Conservation (phyloP, 2,329 filamentous ascomycete species). For the Chaetomiaceae sp. region DNA sequence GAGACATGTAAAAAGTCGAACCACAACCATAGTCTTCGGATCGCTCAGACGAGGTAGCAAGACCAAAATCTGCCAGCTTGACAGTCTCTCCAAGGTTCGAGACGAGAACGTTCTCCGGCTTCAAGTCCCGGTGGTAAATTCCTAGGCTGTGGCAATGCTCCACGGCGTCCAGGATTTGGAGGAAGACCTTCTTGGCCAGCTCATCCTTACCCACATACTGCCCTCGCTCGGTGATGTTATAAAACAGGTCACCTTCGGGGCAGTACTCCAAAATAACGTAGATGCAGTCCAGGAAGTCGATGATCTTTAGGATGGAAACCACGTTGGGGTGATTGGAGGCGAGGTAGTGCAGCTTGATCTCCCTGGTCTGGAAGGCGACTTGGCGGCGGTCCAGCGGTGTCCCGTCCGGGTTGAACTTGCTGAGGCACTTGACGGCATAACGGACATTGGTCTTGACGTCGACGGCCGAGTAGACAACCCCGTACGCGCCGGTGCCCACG, state of each 20-base stretch:
- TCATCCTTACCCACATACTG: slow-evolving; percentile 91
- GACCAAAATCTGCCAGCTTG: slow-evolving; percentile 95
- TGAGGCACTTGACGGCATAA: slow-evolving; percentile 95
- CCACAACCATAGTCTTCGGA: slow-evolving; percentile 97
- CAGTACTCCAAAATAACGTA: slow-evolving; percentile 97
- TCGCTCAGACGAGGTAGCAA: slow-evolving; percentile 77
- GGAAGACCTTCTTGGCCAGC: slow-evolving; percentile 79
- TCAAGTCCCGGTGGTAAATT: slow-evolving; percentile 96
- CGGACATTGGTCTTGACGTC: slow-evolving; percentile 75
- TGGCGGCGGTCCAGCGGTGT: slow-evolving; percentile 76
- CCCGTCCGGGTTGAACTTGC: slow-evolving; percentile 75
- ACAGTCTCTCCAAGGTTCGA: slow-evolving; percentile 83
- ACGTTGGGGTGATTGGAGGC: slow-evolving; percentile 90
- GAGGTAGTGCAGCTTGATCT: slow-evolving; percentile 86
- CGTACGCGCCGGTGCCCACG: slow-evolving; percentile 90
- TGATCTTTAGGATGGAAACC: slow-evolving; percentile 87
- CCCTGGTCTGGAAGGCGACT: slow-evolving; percentile 82
- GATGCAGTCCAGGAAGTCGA: slow-evolving; percentile 87
- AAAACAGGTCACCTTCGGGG: slow-evolving; percentile 93
- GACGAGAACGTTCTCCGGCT: slow-evolving; percentile 97
- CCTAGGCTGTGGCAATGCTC: slow-evolving; percentile 89
- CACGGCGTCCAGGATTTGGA: slow-evolving; percentile 95
- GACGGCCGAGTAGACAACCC: slow-evolving; percentile 87
- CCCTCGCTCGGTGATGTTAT: slow-evolving; percentile 92
- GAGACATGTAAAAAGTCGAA: slow-evolving; percentile 99